Evolutionary conservation across 768 basidiomycete genomes (phyloP).

Genomic region (Boletales sp.): DNA sequence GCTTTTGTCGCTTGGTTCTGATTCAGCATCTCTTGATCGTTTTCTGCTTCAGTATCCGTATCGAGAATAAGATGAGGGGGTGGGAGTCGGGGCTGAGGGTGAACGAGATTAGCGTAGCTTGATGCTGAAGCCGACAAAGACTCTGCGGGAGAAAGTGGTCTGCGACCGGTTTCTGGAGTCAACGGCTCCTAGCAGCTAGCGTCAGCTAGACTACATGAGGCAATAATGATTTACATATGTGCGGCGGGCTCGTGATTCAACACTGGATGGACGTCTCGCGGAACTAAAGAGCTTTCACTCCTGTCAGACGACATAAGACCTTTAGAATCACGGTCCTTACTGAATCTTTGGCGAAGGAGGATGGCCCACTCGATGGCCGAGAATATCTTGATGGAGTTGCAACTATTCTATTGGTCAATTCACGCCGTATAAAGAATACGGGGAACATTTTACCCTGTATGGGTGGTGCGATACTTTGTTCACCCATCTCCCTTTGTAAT

Average conservation of each 20-base stretch:
- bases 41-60: slow-evolving; percentile 41
- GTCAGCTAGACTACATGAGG: slow-evolving; percentile 6
- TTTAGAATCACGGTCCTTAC: slow-evolving; percentile 34
- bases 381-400: slow-evolving; percentile 37
- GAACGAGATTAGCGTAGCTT: slow-evolving; percentile 24
- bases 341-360: slow-evolving; percentile 41
- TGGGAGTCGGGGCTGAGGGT: slow-evolving; percentile 24
- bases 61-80: slow-evolving; percentile 36
- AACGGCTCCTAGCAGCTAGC: slow-evolving; percentile 36
- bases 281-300: slow-evolving; percentile 20
- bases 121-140: slow-evolving; percentile 26
- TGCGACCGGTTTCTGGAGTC: slow-evolving; percentile 42
- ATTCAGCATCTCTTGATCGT: slow-evolving; percentile 23
- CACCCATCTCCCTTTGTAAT: slow-evolving; percentile 73
- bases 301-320: slow-evolving; percentile 25
- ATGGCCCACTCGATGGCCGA: slow-evolving; percentile 42
- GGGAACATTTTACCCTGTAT: slow-evolving; percentile 37
- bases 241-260: slow-evolving; percentile 30
- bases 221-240: slow-evolving; percentile 31
- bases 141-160: slow-evolving; percentile 42
- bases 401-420: slow-evolving; percentile 20
- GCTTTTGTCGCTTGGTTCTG: slow-evolving; percentile 56
- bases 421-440: neutral
- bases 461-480: slow-evolving; percentile 52
- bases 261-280: slow-evolving; percentile 33